A percentile compares a stretch with the other conserved stretches of the same genome.
Evolutionary conservation across 768 basidiomycete species (phyloP).

Genomic region (Naganishia friedmannii): DNA sequence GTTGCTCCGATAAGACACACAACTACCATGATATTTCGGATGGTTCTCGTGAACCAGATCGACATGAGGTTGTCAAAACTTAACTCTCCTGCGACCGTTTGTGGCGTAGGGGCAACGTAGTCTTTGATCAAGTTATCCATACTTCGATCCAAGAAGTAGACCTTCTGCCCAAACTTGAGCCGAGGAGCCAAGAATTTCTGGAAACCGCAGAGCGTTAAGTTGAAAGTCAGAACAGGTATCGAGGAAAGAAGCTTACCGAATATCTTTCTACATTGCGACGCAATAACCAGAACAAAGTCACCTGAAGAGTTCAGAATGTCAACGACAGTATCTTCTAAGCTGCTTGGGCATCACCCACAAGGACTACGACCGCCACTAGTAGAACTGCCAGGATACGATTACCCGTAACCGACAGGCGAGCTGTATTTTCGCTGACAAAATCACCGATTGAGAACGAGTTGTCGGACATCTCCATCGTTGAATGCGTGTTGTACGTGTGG

Average conservation of each 20-base stretch:
- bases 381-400: not conserved
- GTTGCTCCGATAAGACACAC: not conserved
- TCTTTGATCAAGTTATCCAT: not conserved
- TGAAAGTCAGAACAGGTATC: not conserved
- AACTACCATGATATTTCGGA: constrained; percentile 7
- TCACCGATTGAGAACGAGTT: not conserved
- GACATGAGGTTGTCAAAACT: constrained; percentile 19
- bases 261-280: not conserved
- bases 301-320: not conserved
- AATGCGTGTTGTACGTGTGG: no score
- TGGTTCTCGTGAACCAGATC: constrained; percentile 2
- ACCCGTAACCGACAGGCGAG: constrained; percentile 7
- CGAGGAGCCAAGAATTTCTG: constrained; percentile 15
- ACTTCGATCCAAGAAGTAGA: not conserved
- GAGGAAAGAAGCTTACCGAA: not conserved
- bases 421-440: not conserved
- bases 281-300: not conserved
- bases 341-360: not conserved
- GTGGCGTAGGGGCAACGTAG: no score
- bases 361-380: not conserved
- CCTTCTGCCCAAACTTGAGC: not conserved
- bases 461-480: not conserved
- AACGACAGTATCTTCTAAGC: not conserved
- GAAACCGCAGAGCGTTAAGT: no score
- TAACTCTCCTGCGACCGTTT: not conserved